Evolutionary conservation across 1,284 basidiomycete species (phyloP).

Genomic region (Porodaedalea pini): DNA sequence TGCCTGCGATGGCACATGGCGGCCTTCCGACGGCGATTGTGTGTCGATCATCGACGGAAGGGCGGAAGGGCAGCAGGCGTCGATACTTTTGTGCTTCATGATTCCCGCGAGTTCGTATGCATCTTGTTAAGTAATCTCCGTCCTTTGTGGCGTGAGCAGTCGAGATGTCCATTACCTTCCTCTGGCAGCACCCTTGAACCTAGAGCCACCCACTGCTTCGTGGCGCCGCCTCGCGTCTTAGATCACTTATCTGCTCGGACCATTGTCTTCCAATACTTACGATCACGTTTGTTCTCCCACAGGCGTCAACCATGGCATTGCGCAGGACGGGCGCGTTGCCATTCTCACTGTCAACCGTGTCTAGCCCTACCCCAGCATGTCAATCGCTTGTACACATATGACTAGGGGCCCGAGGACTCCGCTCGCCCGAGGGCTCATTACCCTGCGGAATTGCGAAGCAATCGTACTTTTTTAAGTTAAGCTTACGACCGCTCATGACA

Average conservation of each 20-base stretch:
- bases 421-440: too few species aligned
- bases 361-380: too few species aligned
- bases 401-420: too few species aligned
- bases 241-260: background rate
- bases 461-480: too few species aligned
- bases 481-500: too few species aligned
- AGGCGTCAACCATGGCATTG: constrained; percentile 78
- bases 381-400: too few species aligned
- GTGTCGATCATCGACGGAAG: background rate
- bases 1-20: background rate
- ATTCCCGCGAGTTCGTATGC: background rate
- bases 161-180: background rate
- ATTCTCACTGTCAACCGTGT: constrained; percentile 61
- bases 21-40: background rate
- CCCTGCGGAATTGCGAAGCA: too few species aligned
- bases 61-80: background rate
- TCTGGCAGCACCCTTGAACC: too few species aligned
- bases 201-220: too few species aligned
- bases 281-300: constrained; percentile 5
- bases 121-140: background rate
- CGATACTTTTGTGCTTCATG: too few species aligned
- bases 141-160: background rate
- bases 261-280: background rate
- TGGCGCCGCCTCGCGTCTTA: background rate
- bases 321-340: constrained; percentile 76